A percentile compares a stretch with the other conserved stretches of the same genome.
phyloP scores from a whole-genome alignment of 2,329 filamentous ascomycete species.

The Fusarium vanettenii region DNA sequence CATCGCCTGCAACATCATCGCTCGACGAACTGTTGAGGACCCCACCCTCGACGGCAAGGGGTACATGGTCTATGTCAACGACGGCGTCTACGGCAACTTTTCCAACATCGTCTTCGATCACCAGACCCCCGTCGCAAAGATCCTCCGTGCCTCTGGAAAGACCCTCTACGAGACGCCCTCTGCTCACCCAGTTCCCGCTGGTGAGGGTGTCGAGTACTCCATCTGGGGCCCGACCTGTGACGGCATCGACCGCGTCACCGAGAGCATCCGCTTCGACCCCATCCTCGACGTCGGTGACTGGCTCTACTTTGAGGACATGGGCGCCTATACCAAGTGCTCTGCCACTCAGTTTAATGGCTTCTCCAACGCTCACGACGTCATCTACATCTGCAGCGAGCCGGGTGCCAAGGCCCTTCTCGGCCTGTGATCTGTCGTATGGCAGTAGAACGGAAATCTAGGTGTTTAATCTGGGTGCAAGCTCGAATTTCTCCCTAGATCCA shows the following conservation, averaged over 20 bases:
- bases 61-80: constrained; percentile 98
- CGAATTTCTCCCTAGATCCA: not conserved
- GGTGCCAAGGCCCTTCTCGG: constrained; percentile 80
- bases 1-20: constrained; percentile 94
- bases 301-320: constrained; percentile 99
- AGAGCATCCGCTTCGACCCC: constrained; percentile 80
- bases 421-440: constrained; percentile 21
- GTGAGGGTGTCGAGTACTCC: constrained; percentile 81
- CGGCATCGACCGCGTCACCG: constrained; percentile 93
- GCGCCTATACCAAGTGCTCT: constrained; percentile 97
- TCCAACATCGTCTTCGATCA: constrained; percentile 99
- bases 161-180: constrained; percentile 68
- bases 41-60: constrained; percentile 73
- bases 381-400: constrained; percentile 95
- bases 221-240: constrained; percentile 99
- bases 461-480: not conserved
- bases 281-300: constrained; percentile 93
- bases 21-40: constrained; percentile 87
- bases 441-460: not conserved
- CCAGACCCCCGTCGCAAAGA: constrained; percentile 87
- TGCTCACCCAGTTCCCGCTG: constrained; percentile 59
- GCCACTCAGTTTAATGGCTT: constrained; percentile 99
- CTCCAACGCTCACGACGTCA: constrained; percentile 88
- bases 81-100: constrained; percentile 98
- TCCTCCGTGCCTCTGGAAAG: constrained; percentile 73